phyloP scores from a whole-genome alignment of 148 eudicot genomes.

The Linanthus parryae region DNA sequence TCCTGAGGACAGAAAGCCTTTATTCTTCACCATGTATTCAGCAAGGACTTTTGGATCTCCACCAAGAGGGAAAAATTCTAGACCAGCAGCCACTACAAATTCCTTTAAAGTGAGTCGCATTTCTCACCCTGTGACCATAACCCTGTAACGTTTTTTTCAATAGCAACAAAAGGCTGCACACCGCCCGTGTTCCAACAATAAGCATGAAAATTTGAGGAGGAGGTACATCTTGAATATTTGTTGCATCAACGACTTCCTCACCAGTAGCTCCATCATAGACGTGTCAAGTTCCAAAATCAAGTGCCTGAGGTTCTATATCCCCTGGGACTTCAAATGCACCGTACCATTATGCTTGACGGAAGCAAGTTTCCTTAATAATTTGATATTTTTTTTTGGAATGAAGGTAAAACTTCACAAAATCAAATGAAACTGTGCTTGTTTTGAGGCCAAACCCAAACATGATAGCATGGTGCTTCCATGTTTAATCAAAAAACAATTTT shows the following conservation, averaged over 20 bases:
- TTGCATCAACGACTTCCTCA: conserved; percentile 33
- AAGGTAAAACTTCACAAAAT: too few species aligned
- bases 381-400: too few species aligned
- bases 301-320: conserved; percentile 43
- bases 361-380: conserved; percentile 61
- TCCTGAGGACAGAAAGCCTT: too few species aligned
- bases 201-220: conserved; percentile 86
- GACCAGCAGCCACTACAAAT: conserved; percentile 79
- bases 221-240: conserved; percentile 44
- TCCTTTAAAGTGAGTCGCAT: conserved; percentile 95
- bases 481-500: too few species aligned
- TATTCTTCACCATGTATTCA: conserved; percentile 91
- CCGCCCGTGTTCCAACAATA: conserved; percentile 92
- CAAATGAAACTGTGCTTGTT: too few species aligned
- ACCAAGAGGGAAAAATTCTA: conserved; percentile 95
- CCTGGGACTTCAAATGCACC: conserved; percentile 77
- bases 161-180: conserved; percentile 92
- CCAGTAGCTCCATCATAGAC: conserved; percentile 29
- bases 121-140: conserved; percentile 90
- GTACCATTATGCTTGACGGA: conserved; percentile 76
- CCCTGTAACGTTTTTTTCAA: conserved; percentile 88
- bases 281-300: conserved; percentile 39
- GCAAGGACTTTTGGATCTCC: conserved; percentile 97
- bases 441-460: too few species aligned
- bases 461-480: too few species aligned